Conservation (phyloP, 1,284 basidiomycete species). For the Ustilago crameri region DNA sequence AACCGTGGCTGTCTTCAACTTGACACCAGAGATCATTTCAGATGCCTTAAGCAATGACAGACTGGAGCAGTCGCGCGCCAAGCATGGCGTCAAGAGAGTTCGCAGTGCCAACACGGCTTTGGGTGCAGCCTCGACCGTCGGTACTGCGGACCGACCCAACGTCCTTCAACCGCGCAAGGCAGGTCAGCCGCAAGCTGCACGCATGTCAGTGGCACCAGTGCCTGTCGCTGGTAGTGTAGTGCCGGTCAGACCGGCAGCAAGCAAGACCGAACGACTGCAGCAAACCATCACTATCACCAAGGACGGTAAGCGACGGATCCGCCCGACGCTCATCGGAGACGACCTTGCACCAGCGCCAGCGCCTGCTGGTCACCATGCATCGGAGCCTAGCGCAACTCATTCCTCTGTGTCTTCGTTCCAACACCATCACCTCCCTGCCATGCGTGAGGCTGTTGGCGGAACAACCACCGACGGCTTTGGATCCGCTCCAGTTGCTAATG, state of each 20-base stretch:
- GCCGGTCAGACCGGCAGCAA: constrained; percentile 21
- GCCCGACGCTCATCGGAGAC: constrained; percentile 72
- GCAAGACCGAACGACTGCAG: constrained; percentile 44
- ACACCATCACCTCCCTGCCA: constrained; percentile 31
- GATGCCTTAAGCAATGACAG: constrained; percentile 80
- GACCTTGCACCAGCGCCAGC: constrained; percentile 15
- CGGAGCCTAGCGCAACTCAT: constrained; percentile 9
- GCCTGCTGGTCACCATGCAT: constrained; percentile 12
- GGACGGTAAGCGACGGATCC: constrained; percentile 76
- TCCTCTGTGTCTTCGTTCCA: constrained; percentile 12
- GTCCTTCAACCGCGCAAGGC: constrained; percentile 64
- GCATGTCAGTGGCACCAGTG: constrained; percentile 29
- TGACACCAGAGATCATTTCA: constrained; percentile 82
- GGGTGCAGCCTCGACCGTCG: constrained; percentile 5
- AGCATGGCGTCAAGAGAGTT: constrained; percentile 48
- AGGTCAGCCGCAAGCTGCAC: constrained; percentile 23
- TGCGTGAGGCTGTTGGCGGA: constrained; percentile 40
- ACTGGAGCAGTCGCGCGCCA: constrained; percentile 47
- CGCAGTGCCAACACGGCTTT: constrained; percentile 12
- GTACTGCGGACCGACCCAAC: constrained; percentile 46
- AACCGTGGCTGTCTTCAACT: constrained; percentile 86
- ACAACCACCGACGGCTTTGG: constrained; percentile 42
- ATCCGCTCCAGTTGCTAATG: constrained; percentile 14
- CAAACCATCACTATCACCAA: constrained; percentile 69
- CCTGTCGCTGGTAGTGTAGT: constrained; percentile 26